phyloP scores from a whole-genome alignment of 2,329 filamentous ascomycete genomes.

The Purpureocillium takamizusanense region DNA sequence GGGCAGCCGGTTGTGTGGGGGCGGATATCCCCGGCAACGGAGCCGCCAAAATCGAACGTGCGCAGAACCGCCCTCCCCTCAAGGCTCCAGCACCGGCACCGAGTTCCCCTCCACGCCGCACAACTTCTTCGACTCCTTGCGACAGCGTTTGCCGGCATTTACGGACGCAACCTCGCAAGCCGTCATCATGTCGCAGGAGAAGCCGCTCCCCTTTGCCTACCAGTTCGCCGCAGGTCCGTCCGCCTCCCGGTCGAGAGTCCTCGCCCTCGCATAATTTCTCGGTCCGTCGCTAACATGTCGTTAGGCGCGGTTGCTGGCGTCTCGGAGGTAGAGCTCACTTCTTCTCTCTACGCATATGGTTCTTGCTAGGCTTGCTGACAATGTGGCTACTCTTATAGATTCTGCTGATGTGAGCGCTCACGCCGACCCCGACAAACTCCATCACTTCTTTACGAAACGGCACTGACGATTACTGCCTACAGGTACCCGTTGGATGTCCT shows the following conservation, averaged over 20 bases:
- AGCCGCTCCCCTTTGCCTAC: constrained; percentile 85
- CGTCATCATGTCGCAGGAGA: constrained; percentile 52
- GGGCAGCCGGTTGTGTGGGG: constrained; percentile 3
- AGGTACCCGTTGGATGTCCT: constrained; percentile 99
- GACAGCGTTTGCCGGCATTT: constrained; percentile 5
- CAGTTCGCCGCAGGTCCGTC: constrained; percentile 82
- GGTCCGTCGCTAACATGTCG: constrained; percentile 5
- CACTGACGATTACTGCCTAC: constrained; percentile 10
- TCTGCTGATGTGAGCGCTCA: constrained; percentile 62
- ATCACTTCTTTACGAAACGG: no score
- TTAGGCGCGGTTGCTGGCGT: constrained; percentile 89
- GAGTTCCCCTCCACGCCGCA: neutral
- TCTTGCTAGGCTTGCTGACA: constrained; percentile 1
- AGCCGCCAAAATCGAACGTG: no score
- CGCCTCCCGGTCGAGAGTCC: constrained; percentile 9
- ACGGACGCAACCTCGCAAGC: constrained; percentile 10
- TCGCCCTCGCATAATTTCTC: neutral
- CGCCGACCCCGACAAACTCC: no score
- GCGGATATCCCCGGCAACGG: neutral
- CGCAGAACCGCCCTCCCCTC: neutral
- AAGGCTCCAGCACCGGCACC: no score
- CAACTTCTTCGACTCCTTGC: neutral
- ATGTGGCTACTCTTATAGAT: constrained; percentile 55
- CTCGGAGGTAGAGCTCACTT: constrained; percentile 61
- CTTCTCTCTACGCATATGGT: neutral